Evolutionary conservation across 2,329 filamentous ascomycete genomes (phyloP).

Genomic region (Diaporthe sp.): DNA sequence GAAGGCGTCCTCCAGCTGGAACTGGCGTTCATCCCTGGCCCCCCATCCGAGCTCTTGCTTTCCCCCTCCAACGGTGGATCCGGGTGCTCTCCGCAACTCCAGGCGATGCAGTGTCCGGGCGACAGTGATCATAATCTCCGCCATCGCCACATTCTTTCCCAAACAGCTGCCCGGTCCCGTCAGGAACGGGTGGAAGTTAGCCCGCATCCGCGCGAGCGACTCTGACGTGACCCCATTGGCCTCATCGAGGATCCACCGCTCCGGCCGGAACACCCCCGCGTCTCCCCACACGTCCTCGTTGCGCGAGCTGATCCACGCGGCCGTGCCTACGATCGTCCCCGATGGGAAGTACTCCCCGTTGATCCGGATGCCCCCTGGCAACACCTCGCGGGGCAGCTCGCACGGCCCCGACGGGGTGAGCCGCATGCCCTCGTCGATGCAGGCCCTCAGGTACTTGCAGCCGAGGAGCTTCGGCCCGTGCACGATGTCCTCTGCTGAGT

Average conservation of each 20-base stretch:
- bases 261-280: neutral
- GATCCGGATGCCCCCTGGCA: neutral
- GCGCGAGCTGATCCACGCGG: neutral
- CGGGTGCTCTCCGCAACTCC: neutral
- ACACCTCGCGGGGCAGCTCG: neutral
- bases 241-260: neutral
- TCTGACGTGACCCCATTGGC: neutral
- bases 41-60: neutral
- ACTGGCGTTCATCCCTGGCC: neutral
- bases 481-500: neutral
- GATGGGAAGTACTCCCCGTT: neutral
- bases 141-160: neutral
- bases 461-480: neutral
- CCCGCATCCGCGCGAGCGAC: neutral
- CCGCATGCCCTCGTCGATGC: neutral
- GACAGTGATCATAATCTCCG: neutral
- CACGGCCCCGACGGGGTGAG: neutral
- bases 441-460: neutral
- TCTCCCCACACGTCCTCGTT: neutral
- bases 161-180: neutral
- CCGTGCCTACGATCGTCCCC: neutral
- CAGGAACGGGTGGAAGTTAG: neutral
- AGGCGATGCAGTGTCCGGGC: neutral
- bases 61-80: neutral
- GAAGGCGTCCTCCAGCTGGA: neutral